Base-by-base conservation (phyloP, 2,329 filamentous ascomycete genomes). In the Verticillium nonalfalfae region DNA sequence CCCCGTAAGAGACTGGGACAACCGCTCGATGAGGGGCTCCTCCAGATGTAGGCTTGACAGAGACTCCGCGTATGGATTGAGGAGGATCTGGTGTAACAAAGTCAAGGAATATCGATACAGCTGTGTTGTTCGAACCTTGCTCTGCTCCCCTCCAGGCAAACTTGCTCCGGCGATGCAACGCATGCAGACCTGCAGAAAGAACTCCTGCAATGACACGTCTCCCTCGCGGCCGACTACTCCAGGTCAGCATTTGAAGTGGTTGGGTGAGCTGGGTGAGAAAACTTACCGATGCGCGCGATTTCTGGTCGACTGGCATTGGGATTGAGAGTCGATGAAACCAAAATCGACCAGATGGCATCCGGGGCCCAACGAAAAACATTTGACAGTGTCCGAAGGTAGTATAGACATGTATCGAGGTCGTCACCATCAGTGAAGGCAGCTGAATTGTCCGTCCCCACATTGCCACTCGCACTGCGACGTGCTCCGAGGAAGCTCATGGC, bases 401-500 rank as follows among this genome's bases (percentile, higher is more conserved):
- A 96, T 2, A 91, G 77, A 63, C 88, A 91, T 61, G 93, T 82
- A 64, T 90, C 89, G 7, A 93, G 80, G 66, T 96, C 90, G 64
- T 92, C 86, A 7, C 86, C 81, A 55, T 80, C 77, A 3, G 75
- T 76, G 62, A 85, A 80, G 7, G 66, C 70, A 38, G 70, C 68
- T 36, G 69, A 72, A 21, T 66, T 66, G 62, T 66, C 69, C 56
- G 69, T 63, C 6, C 66, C 58, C 18, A 66, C 63, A n/a, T 69
- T 61, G 54, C 67, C 71, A 33, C 64, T 62, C 3, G 67, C 61
- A 36, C 50, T 61, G 66, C 5, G 68, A 61, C 15, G 71, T 62
- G 33, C 69, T 72, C 59, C 74, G 1, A 88, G 73, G 65, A 88
- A 87, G 4, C 75, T 72, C 39, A 89, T 77, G 15, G 79, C 76